Evolutionary conservation across 2,329 filamentous ascomycete species (phyloP), one percentile per base, ranked within the genome.

Genomic region (Cladosporium halotolerans): DNA sequence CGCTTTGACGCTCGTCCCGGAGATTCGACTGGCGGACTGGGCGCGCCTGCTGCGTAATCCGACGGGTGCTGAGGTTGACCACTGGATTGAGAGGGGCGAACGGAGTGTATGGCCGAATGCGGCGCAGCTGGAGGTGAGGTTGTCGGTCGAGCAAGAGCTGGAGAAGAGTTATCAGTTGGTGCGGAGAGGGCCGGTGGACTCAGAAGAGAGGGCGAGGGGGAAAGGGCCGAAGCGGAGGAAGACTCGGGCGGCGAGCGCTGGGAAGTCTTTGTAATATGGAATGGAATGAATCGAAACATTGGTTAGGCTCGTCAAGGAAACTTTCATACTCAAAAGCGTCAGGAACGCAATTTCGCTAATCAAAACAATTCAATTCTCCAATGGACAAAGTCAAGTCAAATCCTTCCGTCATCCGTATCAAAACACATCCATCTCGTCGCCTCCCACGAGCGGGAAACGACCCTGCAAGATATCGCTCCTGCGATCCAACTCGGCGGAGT

Each of bases 21-120:
- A 92, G 58, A 76, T 96, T 3, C 82, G 81, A 3, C 73, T 83
- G 0, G 70, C 74, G 0, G 91, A 96, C 69, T 89, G 95, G 66
- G 73, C 85, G 40, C 80, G 85, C 33, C 73, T 96, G 33, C 78
- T 96, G n/a, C 87, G 95, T 68, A 88, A 86, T 31, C 90, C 90
- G 1, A 92, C 86, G 0, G 77, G 81, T 48, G 82, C 85, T 55
- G 84, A 82, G 8, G 73, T 96, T 3, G 83, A 89, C 54, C 87
- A 92, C 62, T 96, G 91, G 92, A 90, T 95, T 51, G 70, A 84
- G 32, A 79, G 86, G 52, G 92, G 92, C 1, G 92, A 97, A 71
- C 76, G 84, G 57, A 91, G 88, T 60, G 89, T 96, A 0, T 97
- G 92, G 91, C 92, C 91, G 0, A 88, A 89, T 2, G 82, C 96